Base-by-base conservation (phyloP, 345 rosid genomes). In the Noccaea caerulescens region DNA sequence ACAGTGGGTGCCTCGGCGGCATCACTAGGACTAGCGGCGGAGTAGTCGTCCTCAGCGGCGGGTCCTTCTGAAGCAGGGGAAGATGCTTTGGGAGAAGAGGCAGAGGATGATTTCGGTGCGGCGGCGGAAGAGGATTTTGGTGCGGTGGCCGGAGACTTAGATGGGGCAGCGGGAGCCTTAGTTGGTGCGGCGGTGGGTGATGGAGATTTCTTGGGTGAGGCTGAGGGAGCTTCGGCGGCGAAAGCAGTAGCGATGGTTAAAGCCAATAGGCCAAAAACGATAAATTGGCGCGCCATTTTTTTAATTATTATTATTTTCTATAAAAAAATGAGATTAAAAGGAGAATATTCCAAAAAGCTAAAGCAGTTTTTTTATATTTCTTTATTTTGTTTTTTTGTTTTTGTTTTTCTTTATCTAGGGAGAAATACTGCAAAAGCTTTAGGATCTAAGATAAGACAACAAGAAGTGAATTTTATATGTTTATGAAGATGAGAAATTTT, bases 141-240 rank as follows among this genome's bases (percentile, higher is more conserved):
- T 32, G 82, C 58, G n/a, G 76, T 4, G 9, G 77, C 39, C 8
- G 72, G 54, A n/a, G 77, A 32, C 16, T 71, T 53, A 8, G 83
- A 1, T n/a, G 73, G 63, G 5, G 80, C 6, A 1, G 62, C 4
- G 0, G 60, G 33, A 20, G 76, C 27, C 4, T 82, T 79, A 8
- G 84, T 58, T 34, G 80, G 62, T 4, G 80, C 32, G 3, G 76
- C 9, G 1, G 83, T 63, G 1, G 75, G 52, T n/a, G 80, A 45
- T 0, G 78, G 49, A 39, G 82, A 65, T 41, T 76, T 74, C 0
- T 77, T 41, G 0, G 80, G 71, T 1, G 85, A 14, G 0, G 84
- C 80, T 11, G 80, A 16, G 0, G 84, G 84, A 42, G 82, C 61
- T 0, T 80, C 76, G 0, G 81, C 84, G 1, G 86, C 79, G 10